Evolutionary conservation across 2,329 filamentous ascomycete species (phyloP), one percentile per base, ranked within the genome.

Genomic region (Penicillium sp.): DNA sequence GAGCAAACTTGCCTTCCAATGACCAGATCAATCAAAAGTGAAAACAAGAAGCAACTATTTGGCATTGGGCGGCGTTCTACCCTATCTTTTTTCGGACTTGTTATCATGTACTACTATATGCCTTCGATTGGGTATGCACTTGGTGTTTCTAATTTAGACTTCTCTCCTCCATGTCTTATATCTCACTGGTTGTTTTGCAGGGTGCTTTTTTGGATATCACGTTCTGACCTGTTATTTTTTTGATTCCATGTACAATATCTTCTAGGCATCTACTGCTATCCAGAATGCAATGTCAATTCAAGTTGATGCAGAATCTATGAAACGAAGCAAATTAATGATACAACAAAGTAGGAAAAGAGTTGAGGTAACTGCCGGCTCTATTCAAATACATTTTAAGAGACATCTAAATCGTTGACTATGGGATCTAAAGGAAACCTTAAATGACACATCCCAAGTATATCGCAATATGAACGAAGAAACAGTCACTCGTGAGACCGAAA

Each of bases 41-140:
- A 55, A 56, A 57, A 55, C 29, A 51, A 32, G 57, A 52, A 51
- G 50, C 46, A 55, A 55, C 53, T 51, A 56, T 60, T 52, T 64
- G 55, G 66, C 66, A 68, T 68, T 56, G 63, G 64, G 55, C 58
- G 65, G 66, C 66, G 66, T 67, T 65, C 46, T 56, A 29, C 36
- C 29, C 23, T 41, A 55, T 57, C 46, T 58, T 51, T 56, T 51
- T 46, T 51, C 45, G 47, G 19, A 42, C 55, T 51, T 47, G 39
- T 39, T 47, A 1, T 10, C 44, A 47, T 63, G 58, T 62, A 62
- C 43, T 45, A 61, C 43, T 47, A 61, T 61, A 61, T 55, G 38
- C 47, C 47, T 45, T 41, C 39, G 45, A 27, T 48, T 44, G 47
- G 47, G 47, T 51, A 47, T 44, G 53, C 19, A 34, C 50, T 23